Conservation (phyloP, 2,329 filamentous ascomycete species). For the Mycocentrospora acerina region DNA sequence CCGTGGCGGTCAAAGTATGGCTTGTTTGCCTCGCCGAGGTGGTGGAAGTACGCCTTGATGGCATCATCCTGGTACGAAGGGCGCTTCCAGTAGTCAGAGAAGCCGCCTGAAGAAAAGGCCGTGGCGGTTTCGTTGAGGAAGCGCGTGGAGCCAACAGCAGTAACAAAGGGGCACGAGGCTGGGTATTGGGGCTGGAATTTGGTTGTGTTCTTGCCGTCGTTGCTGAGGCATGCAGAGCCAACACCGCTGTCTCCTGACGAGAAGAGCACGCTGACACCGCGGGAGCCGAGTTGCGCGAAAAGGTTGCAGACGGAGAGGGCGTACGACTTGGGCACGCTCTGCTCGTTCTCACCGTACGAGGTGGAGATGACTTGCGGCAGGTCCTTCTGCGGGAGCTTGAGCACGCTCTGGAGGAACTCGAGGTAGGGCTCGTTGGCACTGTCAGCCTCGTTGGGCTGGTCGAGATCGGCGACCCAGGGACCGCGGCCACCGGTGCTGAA, state of each 20-base stretch:
- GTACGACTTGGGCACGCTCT: slow-evolving; percentile 62
- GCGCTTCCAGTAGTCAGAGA: slow-evolving; percentile 51
- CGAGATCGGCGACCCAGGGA: slow-evolving; percentile 54
- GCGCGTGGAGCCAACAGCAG: slow-evolving; percentile 63
- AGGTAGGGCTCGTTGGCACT: slow-evolving; percentile 69
- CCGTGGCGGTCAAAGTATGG: slow-evolving; percentile 56
- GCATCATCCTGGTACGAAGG: slow-evolving; percentile 51
- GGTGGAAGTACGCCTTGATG: slow-evolving; percentile 48
- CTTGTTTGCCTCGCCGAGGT: slow-evolving; percentile 45
- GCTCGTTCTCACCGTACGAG: slow-evolving; percentile 68
- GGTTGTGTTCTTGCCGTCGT: slow-evolving; percentile 58
- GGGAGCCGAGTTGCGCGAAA: slow-evolving; percentile 64
- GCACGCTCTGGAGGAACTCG: slow-evolving; percentile 59
- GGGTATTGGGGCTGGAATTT: slow-evolving; percentile 65
- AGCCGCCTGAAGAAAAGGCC: slow-evolving; percentile 56
- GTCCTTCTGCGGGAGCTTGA: slow-evolving; percentile 50
- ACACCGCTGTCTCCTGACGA: slow-evolving; percentile 63
- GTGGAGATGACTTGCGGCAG: slow-evolving; percentile 65
- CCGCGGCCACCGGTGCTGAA: slow-evolving; percentile 62
- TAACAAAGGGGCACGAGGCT: slow-evolving; percentile 67
- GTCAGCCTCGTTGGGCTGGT: slow-evolving; percentile 36
- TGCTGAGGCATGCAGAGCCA: slow-evolving; percentile 55
- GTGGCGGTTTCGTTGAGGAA: slow-evolving; percentile 40
- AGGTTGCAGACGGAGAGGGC: slow-evolving; percentile 63
- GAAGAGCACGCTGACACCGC: slow-evolving; percentile 64